Conservation (phyloP, 2,329 filamentous ascomycete genomes). For the Xylariales sp. region DNA sequence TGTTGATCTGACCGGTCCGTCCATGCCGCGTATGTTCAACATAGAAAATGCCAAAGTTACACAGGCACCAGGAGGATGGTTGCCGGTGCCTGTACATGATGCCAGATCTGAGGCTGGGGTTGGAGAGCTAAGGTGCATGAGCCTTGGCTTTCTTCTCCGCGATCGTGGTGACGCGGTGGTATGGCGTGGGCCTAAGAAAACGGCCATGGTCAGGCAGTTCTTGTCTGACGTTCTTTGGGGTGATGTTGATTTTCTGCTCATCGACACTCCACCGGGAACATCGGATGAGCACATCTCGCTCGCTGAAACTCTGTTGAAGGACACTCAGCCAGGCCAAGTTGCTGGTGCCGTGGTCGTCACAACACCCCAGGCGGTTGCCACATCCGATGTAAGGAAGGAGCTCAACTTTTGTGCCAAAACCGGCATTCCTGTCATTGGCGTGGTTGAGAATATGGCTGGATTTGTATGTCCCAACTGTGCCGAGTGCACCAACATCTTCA, state of each 20-base stretch:
- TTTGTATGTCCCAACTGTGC: conserved; percentile 77
- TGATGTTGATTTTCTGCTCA: conserved; percentile 82
- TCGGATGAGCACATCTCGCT: conserved; percentile 96
- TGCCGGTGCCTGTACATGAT: conserved; percentile 79
- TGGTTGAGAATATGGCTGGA: conserved; percentile 95
- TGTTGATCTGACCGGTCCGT: conserved; percentile 92
- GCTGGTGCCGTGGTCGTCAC: conserved; percentile 91
- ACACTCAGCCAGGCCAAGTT: conserved; percentile 62
- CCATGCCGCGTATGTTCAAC: conserved; percentile 90
- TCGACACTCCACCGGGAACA: conserved; percentile 94
- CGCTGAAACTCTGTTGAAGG: conserved; percentile 74
- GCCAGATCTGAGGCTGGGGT: conserved; percentile 45
- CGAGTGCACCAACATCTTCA: conserved; percentile 92
- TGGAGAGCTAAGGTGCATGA: conserved; percentile 79
- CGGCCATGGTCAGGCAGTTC: conserved; percentile 97
- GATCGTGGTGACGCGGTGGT: conserved; percentile 87
- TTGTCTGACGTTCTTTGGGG: conserved; percentile 87
- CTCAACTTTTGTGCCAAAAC: conserved; percentile 91
- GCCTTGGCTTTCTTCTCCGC: conserved; percentile 82
- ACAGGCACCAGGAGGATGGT: conserved; percentile 87
- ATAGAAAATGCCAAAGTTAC: conserved; percentile 87
- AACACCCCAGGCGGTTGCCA: conserved; percentile 90
- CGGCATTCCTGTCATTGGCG: conserved; percentile 72
- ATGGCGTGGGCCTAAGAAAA: conserved; percentile 98
- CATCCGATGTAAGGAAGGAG: conserved; percentile 90